Conservation (phyloP, 2,329 filamentous ascomycete genomes). For the Nemania diffusa region DNA sequence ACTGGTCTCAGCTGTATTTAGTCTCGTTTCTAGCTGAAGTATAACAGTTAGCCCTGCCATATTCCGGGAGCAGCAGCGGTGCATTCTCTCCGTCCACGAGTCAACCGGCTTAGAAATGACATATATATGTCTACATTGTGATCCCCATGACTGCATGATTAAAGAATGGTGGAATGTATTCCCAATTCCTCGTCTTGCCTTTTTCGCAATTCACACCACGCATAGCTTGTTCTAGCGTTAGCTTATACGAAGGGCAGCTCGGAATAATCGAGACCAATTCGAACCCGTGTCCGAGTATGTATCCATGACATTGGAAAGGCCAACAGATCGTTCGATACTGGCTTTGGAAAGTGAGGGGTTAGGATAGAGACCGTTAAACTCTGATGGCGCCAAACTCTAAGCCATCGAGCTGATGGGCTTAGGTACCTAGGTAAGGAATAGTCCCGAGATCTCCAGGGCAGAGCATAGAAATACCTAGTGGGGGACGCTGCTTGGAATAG, state of each 20-base stretch:
- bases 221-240: neutral
- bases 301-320: neutral
- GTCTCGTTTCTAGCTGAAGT: slow-evolving; percentile 23
- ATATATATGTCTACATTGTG: slow-evolving; percentile 22
- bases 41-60: neutral
- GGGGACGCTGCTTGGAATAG: too few relatives aligned
- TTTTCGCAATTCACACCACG: neutral
- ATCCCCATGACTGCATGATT: slow-evolving; percentile 11
- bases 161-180: neutral
- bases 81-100: slow-evolving; percentile 10
- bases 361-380: neutral
- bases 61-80: neutral
- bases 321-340: neutral
- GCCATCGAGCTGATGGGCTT: neutral
- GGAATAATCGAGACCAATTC: neutral
- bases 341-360: neutral
- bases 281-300: neutral
- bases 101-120: slow-evolving; percentile 24
- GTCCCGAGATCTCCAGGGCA: too few relatives aligned
- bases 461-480: too few relatives aligned
- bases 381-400: neutral
- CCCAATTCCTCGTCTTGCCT: neutral
- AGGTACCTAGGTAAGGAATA: too few relatives aligned
- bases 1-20: slow-evolving; percentile 8
- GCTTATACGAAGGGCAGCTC: neutral